Evolutionary conservation across 805 yeast species (phyloP), one percentile per base, ranked within the genome.

Genomic region (Cyberlindnera americana): DNA sequence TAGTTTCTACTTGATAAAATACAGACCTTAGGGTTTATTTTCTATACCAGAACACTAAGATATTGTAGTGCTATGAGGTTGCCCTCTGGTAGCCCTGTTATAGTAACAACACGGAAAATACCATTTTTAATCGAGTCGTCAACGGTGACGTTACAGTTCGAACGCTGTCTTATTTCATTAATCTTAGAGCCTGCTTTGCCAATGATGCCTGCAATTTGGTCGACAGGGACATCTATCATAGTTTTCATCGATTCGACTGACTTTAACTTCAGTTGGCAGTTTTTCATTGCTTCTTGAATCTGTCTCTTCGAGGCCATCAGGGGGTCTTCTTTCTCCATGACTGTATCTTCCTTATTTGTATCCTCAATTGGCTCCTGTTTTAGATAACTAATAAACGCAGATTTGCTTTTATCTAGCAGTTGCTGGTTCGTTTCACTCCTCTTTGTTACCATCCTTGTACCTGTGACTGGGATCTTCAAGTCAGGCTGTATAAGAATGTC

Each of bases 91-190:
- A 41, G 26, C 2, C 53, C 54, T 5, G 44, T 45, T 24, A 50
- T 34, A 1, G 40, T 45, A 13, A 52, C 37, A 4, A 29, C 32
- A 29, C 46, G 42, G 19, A 22, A 48, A 10, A 21, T 19, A 5
- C 39, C 44, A 9, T 37, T 29, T 27, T 41, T 45, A 18, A 45
- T 33, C 4, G 37, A 15, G 17, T 50, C 53, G 3, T 38, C 48
- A 9, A 50, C 37, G 17, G 37, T 42, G 23, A 49, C 49, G 23
- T 50, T 50, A 33, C 53, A 44, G 19, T 42, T 39, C 1, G 55
- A 47, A 7, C 38, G 29, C 9, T 46, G 36, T 39, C 53, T 47
- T 19, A 50, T 49, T 12, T 50, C 55, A 17, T 41, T 45, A 19
- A 50, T 38, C 37, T 47, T 43, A 16, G 39, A 24, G 12, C 50